Evolutionary conservation across 2,329 filamentous ascomycete species (phyloP).

Genomic region (Calonectria pauciramosa): DNA sequence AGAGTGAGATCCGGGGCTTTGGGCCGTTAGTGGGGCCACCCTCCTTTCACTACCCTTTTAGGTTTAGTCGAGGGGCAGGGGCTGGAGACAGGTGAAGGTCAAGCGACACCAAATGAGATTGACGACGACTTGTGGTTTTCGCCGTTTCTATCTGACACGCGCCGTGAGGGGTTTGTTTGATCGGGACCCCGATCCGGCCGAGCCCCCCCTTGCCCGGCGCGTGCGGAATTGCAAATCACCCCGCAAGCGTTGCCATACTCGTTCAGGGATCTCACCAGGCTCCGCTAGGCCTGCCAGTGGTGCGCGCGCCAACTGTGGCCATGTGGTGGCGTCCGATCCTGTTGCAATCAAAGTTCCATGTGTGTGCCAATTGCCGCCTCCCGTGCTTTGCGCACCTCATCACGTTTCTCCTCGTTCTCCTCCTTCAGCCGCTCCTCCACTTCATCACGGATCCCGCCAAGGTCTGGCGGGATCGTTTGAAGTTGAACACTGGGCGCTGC

Average conservation of each 20-base stretch:
- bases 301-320: neutral
- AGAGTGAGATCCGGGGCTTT: neutral
- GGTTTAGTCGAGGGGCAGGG: slow-evolving; percentile 13
- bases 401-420: slow-evolving; percentile 71
- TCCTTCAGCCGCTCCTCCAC: slow-evolving; percentile 78
- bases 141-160: slow-evolving; percentile 20
- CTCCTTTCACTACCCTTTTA: slow-evolving; percentile 11
- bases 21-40: neutral
- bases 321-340: neutral
- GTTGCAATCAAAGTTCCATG: slow-evolving; percentile 63
- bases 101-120: slow-evolving; percentile 18
- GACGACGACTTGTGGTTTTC: slow-evolving; percentile 2
- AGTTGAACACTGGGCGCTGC: slow-evolving; percentile 91
- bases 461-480: slow-evolving; percentile 82
- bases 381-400: slow-evolving; percentile 63
- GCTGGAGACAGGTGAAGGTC: slow-evolving; percentile 12
- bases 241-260: neutral
- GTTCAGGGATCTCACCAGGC: neutral
- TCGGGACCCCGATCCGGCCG: neutral
- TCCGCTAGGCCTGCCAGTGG: neutral
- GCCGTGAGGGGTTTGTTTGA: slow-evolving; percentile 14
- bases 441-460: slow-evolving; percentile 76
- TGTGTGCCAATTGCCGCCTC: slow-evolving; percentile 70
- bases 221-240: neutral
- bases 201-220: neutral